A percentile compares a stretch with the other conserved stretches of the same genome.
Evolutionary conservation across 495 filamentous ascomycete genomes (phyloP).

Genomic region (Hamigera avellanea): DNA sequence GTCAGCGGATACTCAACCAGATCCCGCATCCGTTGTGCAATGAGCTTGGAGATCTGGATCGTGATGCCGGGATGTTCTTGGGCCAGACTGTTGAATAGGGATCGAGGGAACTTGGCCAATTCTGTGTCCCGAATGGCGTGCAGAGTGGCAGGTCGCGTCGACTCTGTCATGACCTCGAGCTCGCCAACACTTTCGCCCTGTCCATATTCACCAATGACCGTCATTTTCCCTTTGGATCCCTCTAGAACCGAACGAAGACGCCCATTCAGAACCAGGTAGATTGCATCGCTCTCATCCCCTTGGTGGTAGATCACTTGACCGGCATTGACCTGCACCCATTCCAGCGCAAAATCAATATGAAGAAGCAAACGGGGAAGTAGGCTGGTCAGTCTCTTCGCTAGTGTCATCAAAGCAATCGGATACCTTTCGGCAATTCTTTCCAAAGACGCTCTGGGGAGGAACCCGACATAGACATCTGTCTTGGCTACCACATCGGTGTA

Average conservation of each 20-base stretch:
- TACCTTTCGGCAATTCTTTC: slow-evolving; percentile 88
- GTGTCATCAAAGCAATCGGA: slow-evolving; percentile 82
- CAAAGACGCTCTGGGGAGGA: slow-evolving; percentile 74
- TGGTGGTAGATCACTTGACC: slow-evolving; percentile 92
- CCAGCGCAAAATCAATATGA: slow-evolving; percentile 94
- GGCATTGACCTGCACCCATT: slow-evolving; percentile 94
- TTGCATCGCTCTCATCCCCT: slow-evolving; percentile 92
- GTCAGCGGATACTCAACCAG: slow-evolving; percentile 70
- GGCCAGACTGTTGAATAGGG: slow-evolving; percentile 92
- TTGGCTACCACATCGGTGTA: slow-evolving; percentile 96
- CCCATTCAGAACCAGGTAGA: slow-evolving; percentile 95
- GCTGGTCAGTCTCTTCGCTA: slow-evolving; percentile 88
- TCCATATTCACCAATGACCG: slow-evolving; percentile 84
- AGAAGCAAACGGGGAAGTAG: slow-evolving; percentile 84
- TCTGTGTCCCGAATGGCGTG: slow-evolving; percentile 97
- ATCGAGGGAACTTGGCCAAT: slow-evolving; percentile 89
- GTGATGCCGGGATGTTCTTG: slow-evolving; percentile 96
- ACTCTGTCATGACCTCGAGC: slow-evolving; percentile 93
- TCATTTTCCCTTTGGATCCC: slow-evolving; percentile 66
- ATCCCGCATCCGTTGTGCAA: slow-evolving; percentile 86
- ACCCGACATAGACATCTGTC: slow-evolving; percentile 97
- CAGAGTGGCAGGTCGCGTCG: slow-evolving; percentile 72
- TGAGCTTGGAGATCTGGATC: slow-evolving; percentile 97
- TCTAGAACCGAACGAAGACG: slow-evolving; percentile 73
- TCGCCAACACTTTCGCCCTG: slow-evolving; percentile 97